Base-by-base conservation (phyloP, 2,329 filamentous ascomycete species). In the Phaeosphaeria sp. region DNA sequence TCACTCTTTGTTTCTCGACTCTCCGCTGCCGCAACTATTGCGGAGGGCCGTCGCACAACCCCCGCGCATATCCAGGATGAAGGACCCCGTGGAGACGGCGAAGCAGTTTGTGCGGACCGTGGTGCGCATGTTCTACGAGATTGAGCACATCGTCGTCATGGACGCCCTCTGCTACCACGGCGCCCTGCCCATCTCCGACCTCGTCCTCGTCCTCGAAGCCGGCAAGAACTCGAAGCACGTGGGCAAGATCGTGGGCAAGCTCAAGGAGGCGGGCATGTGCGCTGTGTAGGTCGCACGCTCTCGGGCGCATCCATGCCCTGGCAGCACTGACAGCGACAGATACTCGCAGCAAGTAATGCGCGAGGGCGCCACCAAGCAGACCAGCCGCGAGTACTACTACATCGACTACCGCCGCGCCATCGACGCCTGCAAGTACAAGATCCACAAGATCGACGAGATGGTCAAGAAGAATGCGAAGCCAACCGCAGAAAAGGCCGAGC, bases 341-440 rank as follows among this genome's bases (percentile, higher is more conserved):
- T 89, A 89, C 75, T 88, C 89, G 30, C 89, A 92, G 59, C 86
- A 89, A 49, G 93, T 97, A 75, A 81, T 91, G 54, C 89, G 89
- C 65, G 91, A 93, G 72, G 92, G 91, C 51, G 91, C 93, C 58
- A 89, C 91, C 56, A 89, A 93, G 51, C 90, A 92, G 5, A 89
- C 91, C 65, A 93, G 90, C 74, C 87, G 92, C 69, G 96, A 94
- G 61, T 99, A 97, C 84, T 99, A 96, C 81, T 99, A 92, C 79
- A 94, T 99, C 75, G 93, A 97, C 75, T 96, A 96, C 72, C 92
- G 95, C 58, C 91, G 92, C 56, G 92, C 94, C 36, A 92, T 99
- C 72, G 95, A 99, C 79, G 92, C 92, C 49, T 96, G 97, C 79
- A 99, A 99, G 78, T 99, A 91, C 86, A 90, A 92, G 61, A 88